These are phyloP conservation scores for Aurinia saxatilis DNA, from an alignment of 345 rosid species.

Conservation along the genomic window DNA sequence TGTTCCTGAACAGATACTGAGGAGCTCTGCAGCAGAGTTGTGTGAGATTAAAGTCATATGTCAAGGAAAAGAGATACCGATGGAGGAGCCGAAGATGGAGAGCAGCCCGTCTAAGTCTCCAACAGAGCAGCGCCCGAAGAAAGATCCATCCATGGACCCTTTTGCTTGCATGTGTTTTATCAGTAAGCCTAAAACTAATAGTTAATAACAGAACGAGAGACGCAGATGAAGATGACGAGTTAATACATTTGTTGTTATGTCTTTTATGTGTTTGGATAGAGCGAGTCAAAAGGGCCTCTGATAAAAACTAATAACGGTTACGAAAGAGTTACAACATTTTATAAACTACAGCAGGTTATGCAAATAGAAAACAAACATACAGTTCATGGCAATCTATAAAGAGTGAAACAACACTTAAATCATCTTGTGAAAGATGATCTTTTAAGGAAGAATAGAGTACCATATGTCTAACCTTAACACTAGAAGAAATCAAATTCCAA, in stretches of 20 bases:
- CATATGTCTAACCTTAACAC: slow-evolving; percentile 39
- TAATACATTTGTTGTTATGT: not conserved
- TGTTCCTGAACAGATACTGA: slow-evolving; percentile 43
- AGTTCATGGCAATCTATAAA: slow-evolving; percentile 38
- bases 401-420: slow-evolving; percentile 22
- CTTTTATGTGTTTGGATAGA: slow-evolving; percentile 3
- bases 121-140: slow-evolving; percentile 6
- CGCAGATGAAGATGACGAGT: not conserved
- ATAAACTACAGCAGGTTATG: slow-evolving; percentile 14
- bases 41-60: slow-evolving; percentile 56
- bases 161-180: slow-evolving; percentile 45
- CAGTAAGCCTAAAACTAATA: slow-evolving; percentile 30
- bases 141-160: slow-evolving; percentile 24
- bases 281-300: not conserved
- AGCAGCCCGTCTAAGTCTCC: slow-evolving; percentile 19
- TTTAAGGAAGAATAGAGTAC: slow-evolving; percentile 19
- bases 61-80: slow-evolving; percentile 50
- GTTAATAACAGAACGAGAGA: slow-evolving; percentile 2
- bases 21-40: slow-evolving; percentile 37
- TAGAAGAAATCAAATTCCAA: slow-evolving; percentile 92
- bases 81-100: slow-evolving; percentile 11
- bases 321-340: not conserved
- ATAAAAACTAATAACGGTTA: slow-evolving; percentile 16
- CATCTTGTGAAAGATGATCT: slow-evolving; percentile 19
- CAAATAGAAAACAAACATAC: slow-evolving; percentile 28